phyloP scores from a whole-genome alignment of 2,329 filamentous ascomycete genomes.

The Talaromyces sp. region DNA sequence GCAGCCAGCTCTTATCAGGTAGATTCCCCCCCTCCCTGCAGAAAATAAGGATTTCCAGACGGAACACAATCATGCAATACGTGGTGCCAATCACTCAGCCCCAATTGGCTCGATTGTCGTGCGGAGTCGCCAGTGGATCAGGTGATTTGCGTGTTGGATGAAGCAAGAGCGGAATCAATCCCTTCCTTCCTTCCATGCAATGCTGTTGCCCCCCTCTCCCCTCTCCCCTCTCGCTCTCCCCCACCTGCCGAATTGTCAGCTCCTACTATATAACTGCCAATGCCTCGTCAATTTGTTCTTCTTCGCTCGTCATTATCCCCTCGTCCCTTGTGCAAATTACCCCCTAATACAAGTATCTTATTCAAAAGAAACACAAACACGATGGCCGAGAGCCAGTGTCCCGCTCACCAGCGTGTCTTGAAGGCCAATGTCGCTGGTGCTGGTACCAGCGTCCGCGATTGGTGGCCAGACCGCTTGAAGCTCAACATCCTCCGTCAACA shows the following conservation, averaged over 20 bases:
- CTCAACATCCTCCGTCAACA: conserved; percentile 73
- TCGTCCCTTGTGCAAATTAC: neutral
- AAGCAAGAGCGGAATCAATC: neutral
- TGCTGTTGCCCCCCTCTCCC: neutral
- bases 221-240: neutral
- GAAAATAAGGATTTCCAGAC: too few species aligned
- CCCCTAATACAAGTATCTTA: neutral
- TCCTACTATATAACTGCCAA: neutral
- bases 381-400: conserved; percentile 17
- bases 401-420: conserved; percentile 9
- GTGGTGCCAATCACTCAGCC: neutral
- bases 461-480: conserved; percentile 68
- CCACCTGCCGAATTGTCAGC: neutral
- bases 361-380: neutral
- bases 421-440: conserved; percentile 49
- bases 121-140: neutral
- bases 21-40: neutral
- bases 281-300: neutral
- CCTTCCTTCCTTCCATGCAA: neutral
- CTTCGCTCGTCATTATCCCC: neutral
- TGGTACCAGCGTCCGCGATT: conserved; percentile 66
- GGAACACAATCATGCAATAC: neutral
- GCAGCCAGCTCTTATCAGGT: neutral
- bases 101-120: neutral
- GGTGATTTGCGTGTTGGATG: neutral